Evolutionary conservation across 495 filamentous ascomycete species (phyloP).

Genomic region (Halenospora varia): DNA sequence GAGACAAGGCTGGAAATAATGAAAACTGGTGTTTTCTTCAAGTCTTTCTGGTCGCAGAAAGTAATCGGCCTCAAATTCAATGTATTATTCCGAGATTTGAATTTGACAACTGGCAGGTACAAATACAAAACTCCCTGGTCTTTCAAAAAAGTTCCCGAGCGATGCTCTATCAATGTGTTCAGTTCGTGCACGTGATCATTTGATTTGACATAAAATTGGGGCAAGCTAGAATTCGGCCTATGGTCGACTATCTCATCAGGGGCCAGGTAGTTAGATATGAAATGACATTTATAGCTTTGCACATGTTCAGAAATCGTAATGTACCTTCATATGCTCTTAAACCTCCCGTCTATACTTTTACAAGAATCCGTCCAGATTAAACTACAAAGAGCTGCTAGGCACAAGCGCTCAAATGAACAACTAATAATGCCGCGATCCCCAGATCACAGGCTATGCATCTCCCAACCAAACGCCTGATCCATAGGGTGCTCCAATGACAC

Average conservation of each 20-base stretch:
- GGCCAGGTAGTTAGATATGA: background rate
- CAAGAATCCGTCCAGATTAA: constrained; percentile 16
- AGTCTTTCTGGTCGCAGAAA: background rate
- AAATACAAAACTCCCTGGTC: background rate
- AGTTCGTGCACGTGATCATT: background rate
- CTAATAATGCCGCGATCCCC: constrained; percentile 12
- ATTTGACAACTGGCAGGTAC: background rate
- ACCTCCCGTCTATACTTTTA: constrained; percentile 13
- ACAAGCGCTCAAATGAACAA: constrained; percentile 7
- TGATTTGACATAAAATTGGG: background rate
- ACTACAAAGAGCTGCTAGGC: constrained; percentile 2
- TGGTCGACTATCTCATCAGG: background rate
- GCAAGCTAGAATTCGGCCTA: too few species aligned
- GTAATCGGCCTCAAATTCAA: background rate
- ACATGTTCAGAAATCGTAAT: background rate
- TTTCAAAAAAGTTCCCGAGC: background rate
- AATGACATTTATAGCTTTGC: too few species aligned
- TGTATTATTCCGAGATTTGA: background rate
- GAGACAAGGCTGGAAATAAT: constrained; percentile 8
- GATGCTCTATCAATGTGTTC: constrained; percentile 9
- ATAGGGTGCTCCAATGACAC: background rate
- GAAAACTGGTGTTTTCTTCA: background rate
- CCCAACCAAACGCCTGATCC: constrained; percentile 6
- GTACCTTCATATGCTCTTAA: background rate
- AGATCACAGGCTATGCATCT: constrained; percentile 15